Evolutionary conservation across 352 stramenopile species (phyloP), one percentile per base, ranked within the genome.

Genomic region (Globisporangium barbulae): DNA sequence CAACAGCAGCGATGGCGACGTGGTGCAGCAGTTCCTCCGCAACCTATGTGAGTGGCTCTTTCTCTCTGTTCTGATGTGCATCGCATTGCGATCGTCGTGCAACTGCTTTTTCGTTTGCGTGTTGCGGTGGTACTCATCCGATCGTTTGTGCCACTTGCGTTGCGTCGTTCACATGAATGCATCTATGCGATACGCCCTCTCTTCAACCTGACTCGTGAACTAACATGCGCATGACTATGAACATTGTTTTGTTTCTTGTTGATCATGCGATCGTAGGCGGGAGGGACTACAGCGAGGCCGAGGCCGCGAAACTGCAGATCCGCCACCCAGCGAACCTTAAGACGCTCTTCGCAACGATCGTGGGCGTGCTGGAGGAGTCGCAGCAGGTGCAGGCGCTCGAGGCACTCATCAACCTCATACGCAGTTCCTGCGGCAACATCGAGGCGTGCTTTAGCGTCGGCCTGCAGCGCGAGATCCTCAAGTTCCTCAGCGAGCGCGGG

Each of bases 321-420:
- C 75, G 76, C 13, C 79, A 86, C n/a, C 83, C 83, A 12, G 73
- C 71, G 44, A 69, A 73, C 17, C 71, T 91, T n/a, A 78, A 81
- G 59, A 70, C 69, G 42, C 71, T 94, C 22, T 94, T 92, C 64
- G 74, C 73, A 10, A 66, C 66, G 49, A 88, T 94, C 44, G 68
- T 94, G 17, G 85, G 83, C 30, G 78, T 85, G 42, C 22, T 94
- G 22, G 73, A 81, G 3, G 83, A 91, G 44, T 69, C 71, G n/a
- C 75, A 90, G 50, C 85, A 94, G 73, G 72, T 85, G 21, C 74
- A 79, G 65, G 75, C 81, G 33, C 63, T 93, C 13, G 83, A 92
- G 30, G 79, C 83, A 63, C 67, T 93, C 45, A 89, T 92, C 58
- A 88, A 83, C 42, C 80, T 94, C 52, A 82, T 93, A 47, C 82